Base-by-base conservation (phyloP, 2,329 filamentous ascomycete genomes). In the Kalmusia sp. region DNA sequence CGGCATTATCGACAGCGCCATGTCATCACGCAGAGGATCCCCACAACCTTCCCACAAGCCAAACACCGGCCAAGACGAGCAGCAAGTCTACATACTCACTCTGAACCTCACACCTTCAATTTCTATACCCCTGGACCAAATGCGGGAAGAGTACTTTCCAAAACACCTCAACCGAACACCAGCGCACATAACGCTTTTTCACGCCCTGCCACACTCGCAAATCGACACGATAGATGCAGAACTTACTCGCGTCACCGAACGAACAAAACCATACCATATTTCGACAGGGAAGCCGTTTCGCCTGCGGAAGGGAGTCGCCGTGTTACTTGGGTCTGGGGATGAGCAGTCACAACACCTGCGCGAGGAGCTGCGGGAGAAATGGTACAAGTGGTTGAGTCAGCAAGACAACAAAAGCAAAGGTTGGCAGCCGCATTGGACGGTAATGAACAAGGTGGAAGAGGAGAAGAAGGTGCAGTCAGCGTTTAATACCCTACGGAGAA, bases 391-490 rank as follows among this genome's bases (percentile, higher is more conserved):
- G 21, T 57, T 80, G 11, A 79, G 76, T 33, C 69, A 74, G 52
- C 77, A 79, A 61, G 78, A 80, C 57, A 64, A 64, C 11, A 70
- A 69, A 2, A 64, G 63, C n/a, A 70, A 70, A 3, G 71, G 69
- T 0, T 75, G 73, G 60, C 66, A 65, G 6, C 69, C 75, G 7
- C 78, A 79, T 47, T 80, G 77, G 68, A 80, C 77, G 9, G 69
- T 79, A 14, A 79, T 79, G 77, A 79, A 79, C 51, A 79, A 79
- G 56, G 76, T 77, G 3, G 71, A 76, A 33, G 74, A 77, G n/a
- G 70, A 75, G 48, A 57, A 61, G 12, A 70, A 69, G 38, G 74
- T 79, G 0, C 52, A 65, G 19, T 60, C 64, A 15, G 72, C 76
- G n/a, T 72, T 76, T 47, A 64, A 68, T 7, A 70, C 75, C 14